Evolutionary conservation across 352 stramenopile genomes (phyloP), one percentile per base, ranked within the genome.

Genomic region (Thraustochytrium sp.): DNA sequence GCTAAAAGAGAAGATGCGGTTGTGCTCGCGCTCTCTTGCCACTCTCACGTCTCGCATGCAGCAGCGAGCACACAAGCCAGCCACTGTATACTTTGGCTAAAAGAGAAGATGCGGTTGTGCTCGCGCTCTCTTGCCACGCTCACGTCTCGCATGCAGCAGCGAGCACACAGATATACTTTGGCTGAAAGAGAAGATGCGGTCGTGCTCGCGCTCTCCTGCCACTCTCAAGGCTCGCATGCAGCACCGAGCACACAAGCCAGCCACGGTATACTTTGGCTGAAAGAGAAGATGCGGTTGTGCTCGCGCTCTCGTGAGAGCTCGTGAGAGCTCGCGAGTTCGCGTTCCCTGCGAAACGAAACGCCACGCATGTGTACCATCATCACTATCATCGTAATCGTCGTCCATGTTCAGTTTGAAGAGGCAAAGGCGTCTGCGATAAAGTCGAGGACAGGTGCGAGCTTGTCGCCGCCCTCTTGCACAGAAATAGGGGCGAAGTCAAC

Each of bases 391-490:
- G 48, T 55, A n/a, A 18, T 55, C 48, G 16, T 55, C 48, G 18
- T 55, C 16, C 48, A 23, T 55, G 48, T n/a, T 55, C 34, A 23
- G 31, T 54, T 26, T 55, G 18, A 23, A 23, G 18, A 55, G 26
- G 31, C 36, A 23, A 23, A 46, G 21, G 62, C 62, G 48, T 46
- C 36, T 8, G 8, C 18, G 48, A 77, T 55, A 75, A 77, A 80
- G 0, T 80, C 68, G 4, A 80, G 44, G 8, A 80, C 13, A 16
- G 42, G 44, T 4, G 4, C 37, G 48, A 80, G 42, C 37, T 44
- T 51, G 34, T 68, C 68, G 3, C 65, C 65, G 42, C 65, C 65
- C 34, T 80, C 42, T 13, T 72, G 31, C 5, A 80, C 68, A 26
- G 68, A 80, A 0, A 72, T 44, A 23, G 48, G 31, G 46, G 21